phyloP scores from a whole-genome alignment of 495 filamentous ascomycete genomes.

The Neurospora sp. region DNA sequence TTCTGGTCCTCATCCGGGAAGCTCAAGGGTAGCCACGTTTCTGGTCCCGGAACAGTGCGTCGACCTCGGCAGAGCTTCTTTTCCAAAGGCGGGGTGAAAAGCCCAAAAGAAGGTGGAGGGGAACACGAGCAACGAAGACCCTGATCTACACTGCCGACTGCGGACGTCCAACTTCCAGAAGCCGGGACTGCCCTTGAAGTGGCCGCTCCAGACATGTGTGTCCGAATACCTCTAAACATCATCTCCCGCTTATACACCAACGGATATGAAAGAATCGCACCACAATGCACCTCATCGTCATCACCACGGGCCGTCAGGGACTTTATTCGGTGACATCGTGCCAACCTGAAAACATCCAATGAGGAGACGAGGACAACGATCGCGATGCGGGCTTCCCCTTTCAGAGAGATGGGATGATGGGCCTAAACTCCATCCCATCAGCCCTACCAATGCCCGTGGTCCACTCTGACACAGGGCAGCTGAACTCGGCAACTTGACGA shows the following conservation, averaged over 20 bases:
- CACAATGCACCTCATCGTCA: neutral
- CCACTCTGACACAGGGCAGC: neutral
- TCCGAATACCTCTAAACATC: neutral
- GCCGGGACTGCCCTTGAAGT: neutral
- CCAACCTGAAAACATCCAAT: neutral
- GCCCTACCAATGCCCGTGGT: slow-evolving; percentile 1
- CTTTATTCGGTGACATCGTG: neutral
- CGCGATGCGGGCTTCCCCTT: neutral
- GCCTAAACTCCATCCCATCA: slow-evolving; percentile 1
- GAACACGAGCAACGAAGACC: neutral
- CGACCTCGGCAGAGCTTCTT: neutral
- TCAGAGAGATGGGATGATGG: neutral
- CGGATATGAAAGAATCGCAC: neutral
- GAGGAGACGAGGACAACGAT: neutral
- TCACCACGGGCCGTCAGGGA: neutral
- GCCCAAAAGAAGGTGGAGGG: neutral
- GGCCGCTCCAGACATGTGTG: neutral
- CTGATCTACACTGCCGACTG: neutral
- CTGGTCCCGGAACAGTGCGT: neutral
- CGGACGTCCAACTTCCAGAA: neutral
- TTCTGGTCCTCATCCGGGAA: neutral
- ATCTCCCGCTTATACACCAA: neutral
- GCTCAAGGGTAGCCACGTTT: neutral
- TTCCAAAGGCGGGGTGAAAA: neutral
- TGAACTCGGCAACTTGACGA: neutral